Percentiles rank a stretch among this genome's conserved stretches.
phyloP scores from a whole-genome alignment of 2,329 filamentous ascomycete species.

The Colletotrichum incanum region DNA sequence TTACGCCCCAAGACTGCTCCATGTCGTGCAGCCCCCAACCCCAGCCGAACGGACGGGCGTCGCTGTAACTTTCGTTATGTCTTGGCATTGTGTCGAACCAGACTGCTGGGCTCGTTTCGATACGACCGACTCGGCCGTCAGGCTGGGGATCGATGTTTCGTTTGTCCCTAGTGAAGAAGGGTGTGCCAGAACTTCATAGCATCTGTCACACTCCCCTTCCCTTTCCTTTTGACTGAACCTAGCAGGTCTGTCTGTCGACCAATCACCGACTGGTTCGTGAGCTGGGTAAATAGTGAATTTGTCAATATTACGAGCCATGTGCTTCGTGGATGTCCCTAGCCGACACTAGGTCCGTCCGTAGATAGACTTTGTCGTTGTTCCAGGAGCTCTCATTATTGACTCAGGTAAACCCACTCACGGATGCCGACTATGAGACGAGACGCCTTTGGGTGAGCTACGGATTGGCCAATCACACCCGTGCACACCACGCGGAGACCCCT shows the following conservation, averaged over 20 bases:
- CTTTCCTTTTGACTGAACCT: not conserved
- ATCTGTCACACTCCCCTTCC: too few relatives aligned
- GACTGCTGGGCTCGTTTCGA: slow-evolving; percentile 2
- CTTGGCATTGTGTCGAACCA: slow-evolving; percentile 16
- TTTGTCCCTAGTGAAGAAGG: not conserved
- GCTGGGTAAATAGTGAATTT: not conserved
- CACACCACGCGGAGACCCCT: not conserved
- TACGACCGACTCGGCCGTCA: not conserved
- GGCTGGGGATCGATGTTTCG: not conserved
- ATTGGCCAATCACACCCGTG: not conserved
- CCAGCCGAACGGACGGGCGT: not conserved
- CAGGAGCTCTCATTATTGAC: slow-evolving; percentile 34
- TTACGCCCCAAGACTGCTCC: not conserved
- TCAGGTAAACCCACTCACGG: slow-evolving; percentile 28
- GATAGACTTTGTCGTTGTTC: slow-evolving; percentile 30
- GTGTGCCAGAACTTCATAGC: not conserved
- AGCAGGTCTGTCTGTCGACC: not conserved
- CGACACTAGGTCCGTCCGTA: slow-evolving; percentile 11
- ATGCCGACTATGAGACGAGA: slow-evolving; percentile 30
- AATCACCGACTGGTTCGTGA: not conserved
- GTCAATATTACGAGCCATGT: not conserved
- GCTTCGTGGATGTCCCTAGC: slow-evolving; percentile 1
- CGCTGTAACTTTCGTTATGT: slow-evolving; percentile 15
- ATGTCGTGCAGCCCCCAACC: not conserved
- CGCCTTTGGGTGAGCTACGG: not conserved